Evolutionary conservation across 164 flowering plant species (phyloP).

Genomic region (Euptelea pleiosperma): DNA sequence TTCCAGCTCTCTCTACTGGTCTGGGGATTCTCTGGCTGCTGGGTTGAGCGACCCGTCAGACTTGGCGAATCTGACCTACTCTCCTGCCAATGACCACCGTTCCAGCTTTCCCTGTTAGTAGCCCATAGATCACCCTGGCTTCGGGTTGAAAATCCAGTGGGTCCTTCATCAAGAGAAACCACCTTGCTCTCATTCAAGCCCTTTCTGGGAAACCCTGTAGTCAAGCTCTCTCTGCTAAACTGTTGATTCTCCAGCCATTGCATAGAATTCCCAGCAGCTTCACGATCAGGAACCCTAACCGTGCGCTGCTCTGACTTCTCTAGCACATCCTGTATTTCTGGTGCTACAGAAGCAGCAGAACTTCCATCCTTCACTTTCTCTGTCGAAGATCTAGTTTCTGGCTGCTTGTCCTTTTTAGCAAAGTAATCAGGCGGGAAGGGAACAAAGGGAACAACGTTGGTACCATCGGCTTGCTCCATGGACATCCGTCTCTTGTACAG

Average conservation of each 20-base stretch:
- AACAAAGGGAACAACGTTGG: constrained; percentile 82
- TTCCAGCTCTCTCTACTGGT: constrained; percentile 38
- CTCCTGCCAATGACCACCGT: constrained; percentile 14
- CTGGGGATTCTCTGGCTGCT: constrained; percentile 18
- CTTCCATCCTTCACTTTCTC: constrained; percentile 6
- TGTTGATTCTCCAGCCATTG: constrained; percentile 22
- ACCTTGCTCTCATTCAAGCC: constrained; percentile 12
- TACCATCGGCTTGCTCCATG: constrained; percentile 55
- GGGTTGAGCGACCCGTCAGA: constrained; percentile 10
- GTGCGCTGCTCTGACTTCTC: constrained; percentile 15
- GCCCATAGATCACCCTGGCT: constrained; percentile 13
- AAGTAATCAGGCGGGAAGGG: constrained; percentile 95
- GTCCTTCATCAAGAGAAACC: constrained; percentile 6
- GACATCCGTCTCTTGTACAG: constrained; percentile 58
- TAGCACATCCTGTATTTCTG: constrained; percentile 11
- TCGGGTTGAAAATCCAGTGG: constrained; percentile 13
- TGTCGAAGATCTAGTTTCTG: constrained; percentile 22
- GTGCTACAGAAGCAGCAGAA: constrained; percentile 9
- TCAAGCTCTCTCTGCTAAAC: constrained; percentile 16
- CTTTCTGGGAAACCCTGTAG: constrained; percentile 13
- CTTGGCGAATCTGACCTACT: not conserved
- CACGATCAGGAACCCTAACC: not conserved
- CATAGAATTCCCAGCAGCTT: constrained; percentile 2
- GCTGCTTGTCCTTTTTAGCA: constrained; percentile 56
- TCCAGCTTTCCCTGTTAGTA: constrained; percentile 15